phyloP scores from a whole-genome alignment of 1,139 yeast genomes.

The Nakaseomyces uthaithaninus region DNA sequence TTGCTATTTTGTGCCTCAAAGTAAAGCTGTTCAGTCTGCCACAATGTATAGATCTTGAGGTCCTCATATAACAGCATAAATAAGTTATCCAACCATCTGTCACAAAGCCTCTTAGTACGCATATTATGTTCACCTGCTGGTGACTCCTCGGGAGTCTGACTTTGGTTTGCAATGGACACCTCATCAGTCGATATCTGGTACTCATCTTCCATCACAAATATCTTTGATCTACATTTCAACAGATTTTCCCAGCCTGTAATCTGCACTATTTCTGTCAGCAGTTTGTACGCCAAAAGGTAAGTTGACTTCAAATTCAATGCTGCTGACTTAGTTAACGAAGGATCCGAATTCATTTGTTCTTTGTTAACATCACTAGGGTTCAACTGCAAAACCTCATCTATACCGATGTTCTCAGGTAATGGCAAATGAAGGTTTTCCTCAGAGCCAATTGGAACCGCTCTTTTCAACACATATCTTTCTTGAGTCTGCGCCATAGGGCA shows the following conservation, averaged over 20 bases:
- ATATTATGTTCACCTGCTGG: slow-evolving; percentile 3
- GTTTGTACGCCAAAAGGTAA: slow-evolving; percentile 74
- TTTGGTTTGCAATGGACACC: slow-evolving; percentile 34
- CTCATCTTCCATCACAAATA: slow-evolving; percentile 97
- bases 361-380: slow-evolving; percentile 49
- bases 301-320: slow-evolving; percentile 82
- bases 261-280: slow-evolving; percentile 67
- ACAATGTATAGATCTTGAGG: slow-evolving; percentile 79
- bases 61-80: slow-evolving; percentile 91
- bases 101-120: slow-evolving; percentile 69
- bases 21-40: slow-evolving; percentile 89
- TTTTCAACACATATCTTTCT: slow-evolving; percentile 55
- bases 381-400: slow-evolving; percentile 48
- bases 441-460: slow-evolving; percentile 33
- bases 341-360: slow-evolving; percentile 53
- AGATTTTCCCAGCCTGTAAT: slow-evolving; percentile 88
- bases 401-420: slow-evolving; percentile 68
- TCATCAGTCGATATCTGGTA: slow-evolving; percentile 34
- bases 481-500: slow-evolving; percentile 89
- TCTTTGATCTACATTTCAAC: slow-evolving; percentile 73
- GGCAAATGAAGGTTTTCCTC: slow-evolving; percentile 55
- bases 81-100: slow-evolving; percentile 91
- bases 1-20: slow-evolving; percentile 76
- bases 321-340: slow-evolving; percentile 64
- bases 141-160: background rate